phyloP scores from a whole-genome alignment of 192 early-diverging fungal species.

The Coemansia javaensis region DNA sequence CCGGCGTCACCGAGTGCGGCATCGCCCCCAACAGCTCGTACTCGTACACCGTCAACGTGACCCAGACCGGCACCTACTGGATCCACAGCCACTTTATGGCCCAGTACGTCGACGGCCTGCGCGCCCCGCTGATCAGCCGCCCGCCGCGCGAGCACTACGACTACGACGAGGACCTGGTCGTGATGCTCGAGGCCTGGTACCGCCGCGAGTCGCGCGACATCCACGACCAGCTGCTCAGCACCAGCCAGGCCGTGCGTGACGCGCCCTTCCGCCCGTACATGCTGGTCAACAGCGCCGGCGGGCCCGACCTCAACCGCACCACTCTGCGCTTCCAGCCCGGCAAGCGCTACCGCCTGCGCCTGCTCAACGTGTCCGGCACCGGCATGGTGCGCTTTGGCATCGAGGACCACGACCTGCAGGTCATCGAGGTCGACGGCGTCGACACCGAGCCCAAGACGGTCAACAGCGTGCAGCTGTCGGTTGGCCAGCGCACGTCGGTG shows the following conservation, averaged over 20 bases:
- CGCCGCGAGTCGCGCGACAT: conserved; percentile 55
- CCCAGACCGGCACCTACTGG: conserved; percentile 82
- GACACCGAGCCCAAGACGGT: conserved; percentile 57
- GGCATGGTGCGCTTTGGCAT: conserved; percentile 71
- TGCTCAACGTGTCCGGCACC: conserved; percentile 73
- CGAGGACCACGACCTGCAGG: conserved; percentile 67
- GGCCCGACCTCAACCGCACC: conserved; percentile 50
- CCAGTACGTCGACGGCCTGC: conserved; percentile 80
- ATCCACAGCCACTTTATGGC: conserved; percentile 66
- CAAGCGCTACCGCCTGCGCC: conserved; percentile 77
- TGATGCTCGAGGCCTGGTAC: conserved; percentile 73
- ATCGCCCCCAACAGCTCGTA: conserved; percentile 61
- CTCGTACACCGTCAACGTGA: conserved; percentile 62
- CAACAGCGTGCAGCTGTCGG: conserved; percentile 56
- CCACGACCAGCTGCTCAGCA: conserved; percentile 56
- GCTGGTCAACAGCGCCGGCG: conserved; percentile 58
- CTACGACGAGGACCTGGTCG: conserved; percentile 65
- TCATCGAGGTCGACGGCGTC: conserved; percentile 82
- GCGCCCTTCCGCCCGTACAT: conserved; percentile 32
- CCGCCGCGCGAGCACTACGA: conserved; percentile 50
- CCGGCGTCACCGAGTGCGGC: conserved; percentile 65
- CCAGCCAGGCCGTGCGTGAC: conserved; percentile 24
- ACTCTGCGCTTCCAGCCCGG: conserved; percentile 62
- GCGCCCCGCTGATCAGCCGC: conserved; percentile 67
- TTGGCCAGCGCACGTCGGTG: conserved; percentile 77